Evolutionary conservation across 352 stramenopile species (phyloP), one percentile per base, ranked within the genome.

Genomic region (Pythium scleroteichum): DNA sequence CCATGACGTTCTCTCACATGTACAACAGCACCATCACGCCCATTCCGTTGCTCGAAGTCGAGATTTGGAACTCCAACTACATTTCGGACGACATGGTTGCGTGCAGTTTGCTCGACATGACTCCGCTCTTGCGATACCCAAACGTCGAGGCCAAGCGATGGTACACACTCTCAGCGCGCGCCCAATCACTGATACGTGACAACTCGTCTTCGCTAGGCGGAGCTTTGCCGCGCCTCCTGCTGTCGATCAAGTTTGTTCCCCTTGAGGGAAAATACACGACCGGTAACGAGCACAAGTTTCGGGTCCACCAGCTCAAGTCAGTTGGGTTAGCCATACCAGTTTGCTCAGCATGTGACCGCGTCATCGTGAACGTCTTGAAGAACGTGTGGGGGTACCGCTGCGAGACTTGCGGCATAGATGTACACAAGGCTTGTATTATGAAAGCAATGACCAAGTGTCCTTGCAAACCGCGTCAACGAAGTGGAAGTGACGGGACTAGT

Each of bases 1-100:
- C 66, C 56, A 88, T 94, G 79, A 79, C 88, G 22, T 88, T 95
- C 42, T 82, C 85, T 29, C 86, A 95, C 71, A 92, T 93, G 78
- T 95, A 93, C 73, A 95, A 93, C 71, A 93, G 84, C 62, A 85
- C 75, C 13, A 94, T 93, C 69, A 95, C 85, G 2, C 86, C 86
- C 4, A 91, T 94, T 26, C 86, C 86, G 27, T 59, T 93, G 19
- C 66, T 95, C 1, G 84, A 94, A 59, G 79, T 95, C 27, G 84
- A 95, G 59, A 79, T 95, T 32, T 95, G 87, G 71, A 95, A 90
- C 50, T 83, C 82, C 47, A 93, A 89, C 59, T 95, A 92, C 61
- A 58, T 95, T 32, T 68, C 82, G 4, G 79, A 95, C 48, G 84
- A 95, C 27, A 73, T 91, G 51, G 68, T 92, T n/a, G 86, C 86